Base-by-base conservation (phyloP, 257 asterid species). In the Fraxinus americana region DNA sequence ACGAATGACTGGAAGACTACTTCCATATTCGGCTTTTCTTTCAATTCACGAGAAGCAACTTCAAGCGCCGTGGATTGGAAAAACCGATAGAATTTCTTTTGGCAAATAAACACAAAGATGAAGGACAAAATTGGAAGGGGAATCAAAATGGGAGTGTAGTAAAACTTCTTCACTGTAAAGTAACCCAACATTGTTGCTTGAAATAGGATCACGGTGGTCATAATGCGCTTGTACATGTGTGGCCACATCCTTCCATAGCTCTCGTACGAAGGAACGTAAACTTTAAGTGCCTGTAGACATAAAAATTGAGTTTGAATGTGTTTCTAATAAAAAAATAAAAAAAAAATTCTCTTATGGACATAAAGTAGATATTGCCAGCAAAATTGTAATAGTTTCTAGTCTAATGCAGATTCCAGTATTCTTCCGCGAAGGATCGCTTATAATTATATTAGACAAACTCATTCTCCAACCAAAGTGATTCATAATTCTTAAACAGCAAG, bases 241-340 rank as follows among this genome's bases (percentile, higher is more conserved):
- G 99, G 99, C 99, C 99, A 95, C 90, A 88, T 87, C 76, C 83
- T 88, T 7, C 99, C 99, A 7, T 90, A 80, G 84, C 90, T 95
- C 91, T 95, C 99, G 50, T 84, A 93, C 12, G 85, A 35, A 61
- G 99, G 99, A 70, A 90, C 93, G n/a, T 82, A 89, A 25, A 95
- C 99, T 82, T 94, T 92, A 36, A 94, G 92, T 10, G 80, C 97
- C 98, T 94, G 86, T 86, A 32, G 13, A 52, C 35, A 35, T 61
- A 27, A 13, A 73, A 35, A n/a, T n/a, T 21, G 8, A 48, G 59
- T 48, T 48, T 16, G 59, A 48, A 48, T 25, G 25, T 8, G 35
- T 61, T 10, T 10, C 68, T 21, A 21, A 59, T 54, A 4, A 54
- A 14, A 0, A 13, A 52, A 52, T 5, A 17, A 52, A 3, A 4